These are phyloP conservation scores for Yarrowia sp. DNA, from an alignment of 805 yeast species.

Conservation along the genomic window DNA sequence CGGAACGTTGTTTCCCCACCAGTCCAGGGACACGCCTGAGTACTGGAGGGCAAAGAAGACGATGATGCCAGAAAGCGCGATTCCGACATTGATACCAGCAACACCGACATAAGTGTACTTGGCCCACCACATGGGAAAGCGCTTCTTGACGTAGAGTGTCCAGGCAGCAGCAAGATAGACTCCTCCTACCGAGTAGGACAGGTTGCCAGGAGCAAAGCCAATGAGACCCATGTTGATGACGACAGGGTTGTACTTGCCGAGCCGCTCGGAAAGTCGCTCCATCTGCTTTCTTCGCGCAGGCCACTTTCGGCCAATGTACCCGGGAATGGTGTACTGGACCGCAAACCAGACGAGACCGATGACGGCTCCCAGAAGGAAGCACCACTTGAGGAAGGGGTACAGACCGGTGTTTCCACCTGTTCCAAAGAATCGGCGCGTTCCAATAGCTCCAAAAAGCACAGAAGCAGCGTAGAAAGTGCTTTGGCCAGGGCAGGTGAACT, in stretches of 20 bases:
- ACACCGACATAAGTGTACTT: conserved; percentile 52
- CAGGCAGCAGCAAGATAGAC: conserved; percentile 44
- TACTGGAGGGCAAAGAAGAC: conserved; percentile 47
- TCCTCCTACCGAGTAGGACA: conserved; percentile 39
- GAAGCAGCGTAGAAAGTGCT: conserved; percentile 52
- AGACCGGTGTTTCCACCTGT: conserved; percentile 6
- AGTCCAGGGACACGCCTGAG: conserved; percentile 38
- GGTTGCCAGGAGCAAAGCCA: background rate
- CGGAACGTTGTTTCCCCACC: conserved; percentile 50
- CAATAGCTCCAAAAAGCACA: conserved; percentile 46
- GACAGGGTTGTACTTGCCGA: conserved; percentile 17
- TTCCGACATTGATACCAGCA: conserved; percentile 50
- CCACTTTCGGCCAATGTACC: background rate
- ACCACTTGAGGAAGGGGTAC: conserved; percentile 32
- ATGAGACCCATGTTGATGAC: background rate
- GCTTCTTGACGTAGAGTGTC: conserved; percentile 47
- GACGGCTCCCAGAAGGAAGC: conserved; percentile 34
- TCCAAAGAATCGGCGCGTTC: conserved; percentile 47
- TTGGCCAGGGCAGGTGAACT: conserved; percentile 41
- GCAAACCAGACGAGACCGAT: conserved; percentile 29
- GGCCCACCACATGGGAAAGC: conserved; percentile 42
- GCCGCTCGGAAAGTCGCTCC: conserved; percentile 23
- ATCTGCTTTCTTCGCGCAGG: conserved; percentile 28
- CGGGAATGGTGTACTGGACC: conserved; percentile 1
- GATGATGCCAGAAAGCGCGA: conserved; percentile 48